Base-by-base conservation (phyloP, 1,284 basidiomycete genomes). In the Inonotus hispidus region DNA sequence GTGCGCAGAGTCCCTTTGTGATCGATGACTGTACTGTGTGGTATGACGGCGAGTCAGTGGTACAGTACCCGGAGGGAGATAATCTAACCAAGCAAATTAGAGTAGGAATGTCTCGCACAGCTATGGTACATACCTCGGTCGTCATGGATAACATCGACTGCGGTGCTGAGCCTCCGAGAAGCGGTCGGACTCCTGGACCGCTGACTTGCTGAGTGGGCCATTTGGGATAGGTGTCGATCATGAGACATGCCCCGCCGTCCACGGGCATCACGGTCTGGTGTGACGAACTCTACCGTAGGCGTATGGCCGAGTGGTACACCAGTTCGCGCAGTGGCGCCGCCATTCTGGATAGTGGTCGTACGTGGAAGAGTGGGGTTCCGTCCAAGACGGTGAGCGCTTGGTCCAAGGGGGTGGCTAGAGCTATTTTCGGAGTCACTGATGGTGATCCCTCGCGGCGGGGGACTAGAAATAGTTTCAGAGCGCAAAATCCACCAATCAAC, bases 221-320 rank as follows among this genome's bases (percentile, higher is more conserved):
- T 25, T 8, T 21, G 32, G 25, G 60, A 43, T 43, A 53, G n/a
- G 10, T 49, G 54, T 32, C 60, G 60, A n/a, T 56, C 59, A 29
- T 53, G 53, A 32, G 45, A 46, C 29, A 37, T 47, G n/a, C 35
- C 41, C 16, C 52, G 37, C 5, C 52, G 37, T 5, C 37, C 52
- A n/a, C 54, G 58, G 19, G n/a, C 19, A 7, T 60, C 57, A 21
- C 41, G 53, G 23, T 63, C 62, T 13, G 58, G 57, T 61, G 68
- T 66, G 14, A 76, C 74, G 62, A 84, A 84, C 58, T 83, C 83
- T 60, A 85, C 81, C 0, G 83, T 84, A 63, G 78, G 79, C 1
- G 79, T 78, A 1, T 82, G 72, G 3, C 79, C 79, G 47, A 82
- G 21, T 43, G 63, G 63, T 14, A 62, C 39, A 25, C 58, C 50